Base-by-base conservation (phyloP, 2,329 filamentous ascomycete genomes). In the Fusarium sp. region DNA sequence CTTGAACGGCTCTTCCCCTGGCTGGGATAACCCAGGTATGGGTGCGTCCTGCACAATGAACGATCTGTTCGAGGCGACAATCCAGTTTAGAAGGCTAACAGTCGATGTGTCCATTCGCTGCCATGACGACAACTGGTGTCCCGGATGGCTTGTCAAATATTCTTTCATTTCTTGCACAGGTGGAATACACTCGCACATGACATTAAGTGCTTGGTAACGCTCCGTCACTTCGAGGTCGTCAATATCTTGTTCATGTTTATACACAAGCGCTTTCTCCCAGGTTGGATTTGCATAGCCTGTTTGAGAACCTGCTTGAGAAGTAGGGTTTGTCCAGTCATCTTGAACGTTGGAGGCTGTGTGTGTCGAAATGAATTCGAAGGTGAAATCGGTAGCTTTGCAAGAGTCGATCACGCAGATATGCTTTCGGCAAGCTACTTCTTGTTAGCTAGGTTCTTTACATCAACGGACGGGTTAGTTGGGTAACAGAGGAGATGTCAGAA, bases 51-150 rank as follows among this genome's bases (percentile, higher is more conserved):
- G 90, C 47, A 95, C 85, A 64, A 98, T 96, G 72, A 91, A 94
- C 1, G 94, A 95, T 47, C 93, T 86, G 74, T 97, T 97, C 0
- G 94, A 97, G 1, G 94, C 92, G 61, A 98, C 88, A 65, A 97
- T 92, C 94, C 94, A 98, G 54, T 92, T 87, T 21, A 98, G 81
- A 1, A 97, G 79, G 21, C 89, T 87, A 5, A 93, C 79, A 1
- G 90, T 87, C 9, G 92, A 86, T 4, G 88, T 86, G 1, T 90
- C 87, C 12, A 97, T 84, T 20, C 85, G 80, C 23, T 87, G 82
- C 68, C 81, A 82, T 42, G 78, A 81, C 5, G 79, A 76, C 25
- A 92, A 77, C 3, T 71, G 72, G 4, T 73, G 76, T 5, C 81
- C 79, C 4, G 80, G 80, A 5, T 78, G 79, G 28, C 48, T 72